These are phyloP conservation scores for Yamadazyma diospyri DNA, from an alignment of 1,139 yeast genomes.

Conservation along the genomic window DNA sequence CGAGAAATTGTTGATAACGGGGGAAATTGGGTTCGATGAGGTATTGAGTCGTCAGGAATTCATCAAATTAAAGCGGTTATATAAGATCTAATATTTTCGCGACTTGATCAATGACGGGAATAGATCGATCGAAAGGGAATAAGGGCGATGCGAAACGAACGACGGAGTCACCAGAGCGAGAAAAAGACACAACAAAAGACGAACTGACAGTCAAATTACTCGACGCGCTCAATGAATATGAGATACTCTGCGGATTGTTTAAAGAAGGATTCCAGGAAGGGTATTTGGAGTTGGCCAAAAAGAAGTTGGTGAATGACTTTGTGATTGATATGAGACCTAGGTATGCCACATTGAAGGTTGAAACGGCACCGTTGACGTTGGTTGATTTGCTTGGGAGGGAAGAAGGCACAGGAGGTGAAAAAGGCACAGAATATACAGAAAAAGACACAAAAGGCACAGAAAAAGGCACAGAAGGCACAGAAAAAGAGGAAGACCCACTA, in stretches of 20 bases:
- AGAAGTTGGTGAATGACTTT: constrained; percentile 2
- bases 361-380: neutral
- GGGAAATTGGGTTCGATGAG: constrained; percentile 47
- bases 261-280: constrained; percentile 28
- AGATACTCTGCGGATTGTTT: constrained; percentile 18
- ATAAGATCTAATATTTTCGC: constrained; percentile 20
- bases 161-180: neutral
- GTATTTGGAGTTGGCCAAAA: constrained; percentile 21
- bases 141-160: too few relatives aligned
- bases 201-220: constrained; percentile 15
- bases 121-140: too few relatives aligned
- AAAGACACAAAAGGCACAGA: neutral
- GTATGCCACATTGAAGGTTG: neutral
- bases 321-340: constrained; percentile 2
- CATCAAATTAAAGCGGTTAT: constrained; percentile 35
- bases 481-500: too few relatives aligned
- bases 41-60: constrained; percentile 48
- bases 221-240: constrained; percentile 29
- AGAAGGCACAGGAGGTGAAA: neutral
- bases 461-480: neutral
- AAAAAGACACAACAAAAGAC: neutral
- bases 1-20: constrained; percentile 34
- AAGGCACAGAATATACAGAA: neutral
- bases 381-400: neutral
- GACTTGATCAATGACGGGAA: too few relatives aligned